Evolutionary conservation across 441 rosid genomes (phyloP).

Genomic region (Codiaeum variegatum): DNA sequence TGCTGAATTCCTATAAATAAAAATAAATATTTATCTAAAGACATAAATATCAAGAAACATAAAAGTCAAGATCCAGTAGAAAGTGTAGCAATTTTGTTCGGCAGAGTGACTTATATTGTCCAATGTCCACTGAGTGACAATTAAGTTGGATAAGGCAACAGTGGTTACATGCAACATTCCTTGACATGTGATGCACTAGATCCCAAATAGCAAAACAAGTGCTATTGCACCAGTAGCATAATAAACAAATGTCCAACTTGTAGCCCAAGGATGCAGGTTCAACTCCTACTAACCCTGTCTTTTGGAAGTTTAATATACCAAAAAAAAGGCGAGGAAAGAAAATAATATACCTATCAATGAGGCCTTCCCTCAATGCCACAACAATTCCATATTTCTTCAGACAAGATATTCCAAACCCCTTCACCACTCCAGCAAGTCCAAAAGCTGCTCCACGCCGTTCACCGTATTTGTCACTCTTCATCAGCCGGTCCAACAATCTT

Average conservation of each 20-base stretch:
- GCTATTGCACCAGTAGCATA: not conserved
- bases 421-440: constrained; percentile 94
- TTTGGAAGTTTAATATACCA: not conserved
- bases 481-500: constrained; percentile 73
- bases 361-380: constrained; percentile 60
- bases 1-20: constrained; percentile 66
- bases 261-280: not conserved
- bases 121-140: not conserved
- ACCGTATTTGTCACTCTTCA: constrained; percentile 96
- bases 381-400: constrained; percentile 77
- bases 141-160: not conserved
- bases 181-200: not conserved
- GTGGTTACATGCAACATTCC: too few species aligned
- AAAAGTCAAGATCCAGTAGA: not conserved
- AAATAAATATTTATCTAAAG: constrained; percentile 17
- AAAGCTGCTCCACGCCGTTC: constrained; percentile 99
- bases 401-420: constrained; percentile 91
- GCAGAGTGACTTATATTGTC: too few species aligned
- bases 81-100: not conserved
- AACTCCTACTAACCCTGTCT: not conserved
- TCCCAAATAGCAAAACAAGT: not conserved
- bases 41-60: not conserved
- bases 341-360: constrained; percentile 67
- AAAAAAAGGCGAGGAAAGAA: not conserved
- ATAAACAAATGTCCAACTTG: not conserved